Evolutionary conservation across 208 protist genomes (phyloP), one percentile per base, ranked within the genome.

Genomic region (Leishmania amazonensis): DNA sequence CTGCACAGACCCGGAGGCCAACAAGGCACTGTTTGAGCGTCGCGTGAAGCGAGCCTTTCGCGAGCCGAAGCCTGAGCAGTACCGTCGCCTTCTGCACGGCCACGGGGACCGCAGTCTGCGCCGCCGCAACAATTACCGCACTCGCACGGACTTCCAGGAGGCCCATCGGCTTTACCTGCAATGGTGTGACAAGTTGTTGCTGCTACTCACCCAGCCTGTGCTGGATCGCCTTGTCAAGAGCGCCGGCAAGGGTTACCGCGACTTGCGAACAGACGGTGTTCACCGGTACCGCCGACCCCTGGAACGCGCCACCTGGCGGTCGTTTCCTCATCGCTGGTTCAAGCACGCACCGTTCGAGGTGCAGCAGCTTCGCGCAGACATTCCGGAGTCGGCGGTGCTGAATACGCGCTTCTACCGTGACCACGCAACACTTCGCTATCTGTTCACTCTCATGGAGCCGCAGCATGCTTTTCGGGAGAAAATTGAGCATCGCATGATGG

Each of bases 291-390:
- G 85, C 35, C 80, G 83, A 0, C 85, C 62, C 40, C 42, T 98
- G 62, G 90, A 93, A 42, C 84, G 88, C 7, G 91, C 91, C 6
- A 90, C 79, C 58, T 98, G 93, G 93, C 88, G 94, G 17, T 88
- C 84, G 17, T 98, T 98, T 70, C 93, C 93, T 28, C 87, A 96
- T 72, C 86, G 89, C 3, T 96, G 94, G 93, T 98, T 90, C 78
- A 96, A 95, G 70, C 95, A 98, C 79, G 92, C 95, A 5, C 95
- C 95, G 0, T 98, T 96, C 76, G 95, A 98, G 76, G 91, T 98
- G 45, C 92, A 96, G 78, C 92, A 98, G 87, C 86, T 98, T 62
- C 93, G 95, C 24, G 85, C 95, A 6, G 95, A 98, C 75, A 93
- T 98, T 15, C 90, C 93, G 1, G 87, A 94, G 76, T 78, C 80